Evolutionary conservation across 148 eudicot genomes (phyloP).

Genomic region (Bassia scoparia): DNA sequence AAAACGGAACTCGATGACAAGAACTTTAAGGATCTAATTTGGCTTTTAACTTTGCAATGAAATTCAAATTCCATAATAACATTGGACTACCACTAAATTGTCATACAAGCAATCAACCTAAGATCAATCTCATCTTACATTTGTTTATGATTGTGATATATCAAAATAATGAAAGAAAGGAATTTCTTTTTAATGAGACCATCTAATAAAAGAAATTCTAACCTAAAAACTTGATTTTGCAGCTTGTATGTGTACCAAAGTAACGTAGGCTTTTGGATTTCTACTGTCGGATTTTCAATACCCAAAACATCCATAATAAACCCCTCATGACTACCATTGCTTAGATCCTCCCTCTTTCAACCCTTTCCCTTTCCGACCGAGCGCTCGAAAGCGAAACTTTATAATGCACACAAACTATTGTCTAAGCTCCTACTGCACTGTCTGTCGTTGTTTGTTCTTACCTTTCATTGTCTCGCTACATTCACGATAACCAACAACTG

Average conservation of each 20-base stretch:
- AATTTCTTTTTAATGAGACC: constrained; percentile 52
- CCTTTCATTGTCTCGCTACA: constrained; percentile 33
- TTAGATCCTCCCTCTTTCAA: not conserved
- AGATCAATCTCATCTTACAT: not conserved
- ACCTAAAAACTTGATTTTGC: constrained; percentile 44
- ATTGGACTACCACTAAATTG: constrained; percentile 12
- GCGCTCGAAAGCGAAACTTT: not conserved
- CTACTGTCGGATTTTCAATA: constrained; percentile 25
- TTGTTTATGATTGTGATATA: not conserved
- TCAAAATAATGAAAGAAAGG: constrained; percentile 40
- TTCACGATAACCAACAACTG: constrained; percentile 73
- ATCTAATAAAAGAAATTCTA: constrained; percentile 45
- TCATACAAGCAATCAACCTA: constrained; percentile 18
- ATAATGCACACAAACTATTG: constrained; percentile 19
- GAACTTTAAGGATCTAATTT: constrained; percentile 10
- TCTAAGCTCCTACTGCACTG: constrained; percentile 14
- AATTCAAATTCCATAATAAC: not conserved
- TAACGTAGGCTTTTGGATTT: constrained; percentile 33
- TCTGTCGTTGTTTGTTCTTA: constrained; percentile 12
- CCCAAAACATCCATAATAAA: constrained; percentile 4
- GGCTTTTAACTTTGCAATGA: too few species aligned
- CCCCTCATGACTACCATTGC: not conserved
- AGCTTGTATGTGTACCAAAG: constrained; percentile 36
- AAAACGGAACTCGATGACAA: too few species aligned
- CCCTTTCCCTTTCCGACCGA: not conserved